Conservation (phyloP, 2,329 filamentous ascomycete genomes). For the Sclerotinia trifoliorum region DNA sequence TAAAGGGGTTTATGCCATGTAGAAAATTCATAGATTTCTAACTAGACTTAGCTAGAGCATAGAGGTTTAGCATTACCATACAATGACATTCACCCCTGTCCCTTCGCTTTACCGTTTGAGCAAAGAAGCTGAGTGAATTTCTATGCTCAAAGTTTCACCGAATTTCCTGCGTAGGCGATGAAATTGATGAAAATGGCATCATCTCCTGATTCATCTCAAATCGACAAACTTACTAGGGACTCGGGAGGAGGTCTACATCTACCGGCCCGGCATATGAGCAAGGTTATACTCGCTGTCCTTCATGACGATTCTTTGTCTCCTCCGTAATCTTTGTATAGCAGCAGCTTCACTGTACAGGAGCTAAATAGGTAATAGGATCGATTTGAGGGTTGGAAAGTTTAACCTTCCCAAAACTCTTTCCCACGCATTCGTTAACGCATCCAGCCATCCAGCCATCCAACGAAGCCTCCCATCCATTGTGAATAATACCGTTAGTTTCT, state of each 20-base stretch:
- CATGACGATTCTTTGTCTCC: not conserved
- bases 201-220: conserved; percentile 23
- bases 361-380: not conserved
- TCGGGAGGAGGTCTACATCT: not conserved
- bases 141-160: conserved; percentile 14
- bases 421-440: not conserved
- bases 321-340: not conserved
- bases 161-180: conserved; percentile 24
- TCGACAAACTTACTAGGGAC: conserved; percentile 3
- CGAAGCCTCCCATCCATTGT: not conserved
- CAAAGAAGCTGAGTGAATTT: not conserved
- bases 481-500: conserved; percentile 9
- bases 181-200: conserved; percentile 5
- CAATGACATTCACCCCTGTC: not conserved
- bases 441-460: not conserved
- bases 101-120: not conserved
- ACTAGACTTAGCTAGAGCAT: not conserved
- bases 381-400: not conserved
- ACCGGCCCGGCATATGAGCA: conserved; percentile 20
- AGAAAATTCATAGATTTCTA: not conserved
- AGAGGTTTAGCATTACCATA: not conserved
- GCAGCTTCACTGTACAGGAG: not conserved
- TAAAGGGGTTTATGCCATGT: conserved; percentile 12
- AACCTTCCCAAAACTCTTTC: conserved; percentile 10
- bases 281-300: conserved; percentile 13